Base-by-base conservation (phyloP, 1,284 basidiomycete genomes). In the Cutaneotrichosporon spelunceum region DNA sequence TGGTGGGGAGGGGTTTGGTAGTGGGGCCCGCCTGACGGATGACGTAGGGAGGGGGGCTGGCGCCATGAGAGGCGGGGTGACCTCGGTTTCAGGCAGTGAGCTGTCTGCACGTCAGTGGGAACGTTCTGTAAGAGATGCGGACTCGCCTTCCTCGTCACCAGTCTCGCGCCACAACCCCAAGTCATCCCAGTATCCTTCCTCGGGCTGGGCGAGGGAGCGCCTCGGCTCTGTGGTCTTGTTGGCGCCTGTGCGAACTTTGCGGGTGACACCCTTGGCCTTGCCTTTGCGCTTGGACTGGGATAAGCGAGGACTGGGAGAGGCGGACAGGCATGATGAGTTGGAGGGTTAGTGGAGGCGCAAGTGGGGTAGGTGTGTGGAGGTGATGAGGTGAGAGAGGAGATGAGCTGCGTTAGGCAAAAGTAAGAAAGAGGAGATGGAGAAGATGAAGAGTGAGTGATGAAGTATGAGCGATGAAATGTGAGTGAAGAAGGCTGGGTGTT, bases 161-260 rank as follows among this genome's bases (percentile, higher is more conserved):
- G n/a, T n/a, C n/a, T 48, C 49, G 5, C 42, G 23, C 59, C 59
- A 60, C 33, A 14, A 3, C 24, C 53, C 53, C 8, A 8, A 13
- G 23, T 47, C 19, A 19, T 60, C 59, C 59, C 59, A 60, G 59
- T 55, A 50, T n/a, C 59, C 59, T n/a, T 60, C 45, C 34, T 60
- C 59, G 3, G 59, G 59, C 5, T 11, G 19, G 13, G 26, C 47
- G 11, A 60, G 50, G 16, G 42, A 47, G 33, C 16, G 29, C 44
- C 8, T 53, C 45, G 21, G 50, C 16, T 33, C 27, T 9, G 30
- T 33, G n/a, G 29, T 33, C n/a, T 52, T 52, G 50, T 52, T 33
- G 10, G 50, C 30, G 19, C 50, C 50, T 16, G 50, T 8, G 30
- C 50, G 30, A 3, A 30, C 30, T 23, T 52, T 52, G 30, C 50